Evolutionary conservation across 371 early-diverging fungal species (phyloP).

Genomic region (Mucor sp.): DNA sequence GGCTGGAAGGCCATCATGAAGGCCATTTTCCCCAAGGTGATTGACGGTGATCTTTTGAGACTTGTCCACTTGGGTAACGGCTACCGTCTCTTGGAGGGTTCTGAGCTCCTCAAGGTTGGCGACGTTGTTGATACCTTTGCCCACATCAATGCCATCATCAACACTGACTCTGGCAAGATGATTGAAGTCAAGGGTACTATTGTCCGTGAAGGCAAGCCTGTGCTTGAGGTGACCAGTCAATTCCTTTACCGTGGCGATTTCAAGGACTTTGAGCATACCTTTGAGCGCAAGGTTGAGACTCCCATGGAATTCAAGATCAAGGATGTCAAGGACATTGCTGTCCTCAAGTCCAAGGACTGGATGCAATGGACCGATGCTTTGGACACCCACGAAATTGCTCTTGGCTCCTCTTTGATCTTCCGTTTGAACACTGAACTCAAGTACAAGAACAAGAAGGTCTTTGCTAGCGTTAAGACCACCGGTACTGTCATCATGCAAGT

Average conservation of each 20-base stretch:
- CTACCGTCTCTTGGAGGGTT: conserved; percentile 83
- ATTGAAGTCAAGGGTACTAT: conserved; percentile 86
- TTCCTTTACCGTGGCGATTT: conserved; percentile 95
- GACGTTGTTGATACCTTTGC: conserved; percentile 83
- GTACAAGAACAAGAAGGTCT: conserved; percentile 75
- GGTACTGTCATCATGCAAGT: conserved; percentile 86
- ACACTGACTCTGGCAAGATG: conserved; percentile 89
- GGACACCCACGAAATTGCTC: conserved; percentile 63
- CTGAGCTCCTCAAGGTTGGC: conserved; percentile 80
- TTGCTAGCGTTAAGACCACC: conserved; percentile 71
- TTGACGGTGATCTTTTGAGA: conserved; percentile 91
- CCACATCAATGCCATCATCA: conserved; percentile 77
- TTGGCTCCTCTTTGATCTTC: conserved; percentile 83
- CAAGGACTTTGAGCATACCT: conserved; percentile 81
- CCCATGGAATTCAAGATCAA: conserved; percentile 79
- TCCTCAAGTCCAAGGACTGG: conserved; percentile 92
- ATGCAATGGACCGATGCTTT: conserved; percentile 73
- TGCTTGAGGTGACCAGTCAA: conserved; percentile 78
- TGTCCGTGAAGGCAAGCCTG: conserved; percentile 61
- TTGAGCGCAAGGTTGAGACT: conserved; percentile 83
- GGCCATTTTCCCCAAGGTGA: conserved; percentile 92
- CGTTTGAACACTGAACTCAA: conserved; percentile 78
- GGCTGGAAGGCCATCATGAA: conserved; percentile 94
- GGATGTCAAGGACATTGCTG: conserved; percentile 83
- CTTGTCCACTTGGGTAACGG: conserved; percentile 95